Evolutionary conservation across 805 yeast genomes (phyloP), one percentile per base, ranked within the genome.

Genomic region (Torulaspora maleeae): DNA sequence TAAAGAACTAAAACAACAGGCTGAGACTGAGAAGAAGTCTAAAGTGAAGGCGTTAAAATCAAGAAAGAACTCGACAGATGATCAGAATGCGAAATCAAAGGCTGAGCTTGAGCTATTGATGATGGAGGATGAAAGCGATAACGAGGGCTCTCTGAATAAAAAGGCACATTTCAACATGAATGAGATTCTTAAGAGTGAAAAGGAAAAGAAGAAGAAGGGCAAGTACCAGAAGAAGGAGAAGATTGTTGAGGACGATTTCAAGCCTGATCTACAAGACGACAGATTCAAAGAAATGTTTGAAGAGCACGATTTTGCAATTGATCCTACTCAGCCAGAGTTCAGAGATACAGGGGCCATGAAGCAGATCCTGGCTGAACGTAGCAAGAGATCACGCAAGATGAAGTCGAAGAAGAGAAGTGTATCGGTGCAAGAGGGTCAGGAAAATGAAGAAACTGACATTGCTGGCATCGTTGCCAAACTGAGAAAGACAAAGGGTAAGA

Each of bases 261-360:
- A 76, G 53, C 77, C 89, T 36, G 89, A 87, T 58, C 77, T 86
- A 58, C 71, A 73, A 34, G 99, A 93, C 72, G 81, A 84, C 12
- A 82, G 99, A 69, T 93, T 93, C 72, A 75, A 75, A 38, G 95
- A 84, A 53, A 73, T 89, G 52, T 87, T 83, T 60, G 88, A 88
- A 58, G 82, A 80, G 50, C 96, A 86, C 51, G 93, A 84, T 50
- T 93, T 80, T 67, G 96, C 96, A 10, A 89, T 95, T 61, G 99
- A 95, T 67, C 95, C 97, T 17, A 82, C 95, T 16, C 80, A 76
- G 59, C 85, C 95, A n/a, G 95, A 87, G 63, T 91, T 78, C 73
- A 89, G 86, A 70, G 80, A 83, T 66, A 90, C 98, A 1, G 71
- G 79, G 13, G 88, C 93, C 20, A 90, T 91, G 95, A 82, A 83